Evolutionary conservation across 129 eudicot genomes (phyloP), one percentile per base, ranked within the genome.

Genomic region (Lonicera japonica): DNA sequence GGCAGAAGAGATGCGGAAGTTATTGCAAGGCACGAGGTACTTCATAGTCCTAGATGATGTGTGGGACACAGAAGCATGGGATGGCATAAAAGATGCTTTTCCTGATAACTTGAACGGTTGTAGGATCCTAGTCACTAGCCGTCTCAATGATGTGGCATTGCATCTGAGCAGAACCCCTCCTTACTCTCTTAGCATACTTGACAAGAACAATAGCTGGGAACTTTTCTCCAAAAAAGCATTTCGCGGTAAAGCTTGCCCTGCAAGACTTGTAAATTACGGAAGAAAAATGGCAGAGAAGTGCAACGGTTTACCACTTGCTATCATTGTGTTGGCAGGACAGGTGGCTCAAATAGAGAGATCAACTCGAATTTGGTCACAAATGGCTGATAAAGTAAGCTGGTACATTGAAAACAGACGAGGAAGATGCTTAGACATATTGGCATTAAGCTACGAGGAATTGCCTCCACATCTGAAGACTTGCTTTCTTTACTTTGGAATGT

Each of bases 401-500:
- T 17, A 39, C 13, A 11, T 52, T 36, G 41, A 15, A 10, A 19
- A 23, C 1, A 69, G 52, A 8, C 15, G 5, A 34, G 43, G 11
- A 13, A 39, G 23, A 11, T 70, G 47, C 34, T 11, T 24, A 41
- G 38, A 64, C 8, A 71, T 71, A 21, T 1, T 62, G n/a, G n/a
- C n/a, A n/a, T n/a, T n/a, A n/a, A n/a, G n/a, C n/a, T n/a, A n/a
- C n/a, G n/a, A n/a, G n/a, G n/a, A n/a, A n/a, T n/a, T n/a, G n/a
- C n/a, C n/a, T n/a, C n/a, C n/a, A n/a, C n/a, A n/a, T n/a, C n/a
- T n/a, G n/a, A n/a, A n/a, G n/a, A n/a, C n/a, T n/a, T n/a, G n/a
- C n/a, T n/a, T n/a, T n/a, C n/a, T n/a, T 11, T 71, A 71, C 66
- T 20, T 54, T 39, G 72, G 67, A 6, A 41, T 45, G 0, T 73